A percentile compares a stretch with the other conserved stretches of the same genome.
Conservation (phyloP, 169 alveolate species). For the Theileria parva region DNA sequence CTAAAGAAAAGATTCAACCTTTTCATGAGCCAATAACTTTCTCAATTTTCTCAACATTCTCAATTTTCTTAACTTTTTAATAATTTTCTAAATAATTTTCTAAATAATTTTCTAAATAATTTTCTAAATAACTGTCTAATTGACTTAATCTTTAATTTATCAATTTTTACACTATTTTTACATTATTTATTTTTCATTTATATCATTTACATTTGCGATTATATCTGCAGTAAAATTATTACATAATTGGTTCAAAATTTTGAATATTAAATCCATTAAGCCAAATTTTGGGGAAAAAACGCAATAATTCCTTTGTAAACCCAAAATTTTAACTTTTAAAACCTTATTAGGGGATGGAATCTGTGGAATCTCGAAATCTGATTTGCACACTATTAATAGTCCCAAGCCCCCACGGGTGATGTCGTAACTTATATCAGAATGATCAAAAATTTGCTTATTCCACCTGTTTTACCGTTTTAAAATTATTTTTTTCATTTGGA, state of each 20-base stretch:
- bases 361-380: neutral
- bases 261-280: neutral
- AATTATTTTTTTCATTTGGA: neutral
- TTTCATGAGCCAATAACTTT: conserved; percentile 30
- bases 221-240: too few species aligned
- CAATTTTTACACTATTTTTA: too few species aligned
- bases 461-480: neutral
- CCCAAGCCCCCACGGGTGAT: conserved; percentile 23
- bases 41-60: neutral
- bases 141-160: too few species aligned
- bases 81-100: neutral
- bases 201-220: too few species aligned
- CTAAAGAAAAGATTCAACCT: conserved; percentile 79
- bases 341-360: neutral
- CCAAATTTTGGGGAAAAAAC: neutral
- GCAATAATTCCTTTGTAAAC: too few species aligned
- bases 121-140: too few species aligned
- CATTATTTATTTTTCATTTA: too few species aligned
- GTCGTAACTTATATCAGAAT: neutral
- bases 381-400: conserved; percentile 10
- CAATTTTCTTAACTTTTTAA: neutral
- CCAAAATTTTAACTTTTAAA: neutral
- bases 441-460: neutral
- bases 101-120: too few species aligned
- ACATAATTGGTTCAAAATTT: too few species aligned